Conservation (phyloP, 306 rosid genomes). For the Vicia sativa region DNA sequence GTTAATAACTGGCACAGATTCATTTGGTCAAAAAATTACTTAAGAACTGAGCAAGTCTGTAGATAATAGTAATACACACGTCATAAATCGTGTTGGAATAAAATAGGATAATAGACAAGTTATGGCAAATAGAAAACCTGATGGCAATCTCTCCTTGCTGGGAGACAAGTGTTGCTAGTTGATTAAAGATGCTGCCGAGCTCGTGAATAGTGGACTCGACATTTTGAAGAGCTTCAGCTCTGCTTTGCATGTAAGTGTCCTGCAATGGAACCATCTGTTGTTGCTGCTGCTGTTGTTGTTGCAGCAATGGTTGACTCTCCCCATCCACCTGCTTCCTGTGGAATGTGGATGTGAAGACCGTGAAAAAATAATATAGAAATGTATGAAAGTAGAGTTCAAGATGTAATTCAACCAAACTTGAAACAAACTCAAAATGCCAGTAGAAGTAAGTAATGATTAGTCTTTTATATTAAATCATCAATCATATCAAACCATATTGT, state of each 20-base stretch:
- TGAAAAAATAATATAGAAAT: neutral
- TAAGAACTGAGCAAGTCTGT: conserved; percentile 11
- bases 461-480: neutral
- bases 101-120: conserved; percentile 15
- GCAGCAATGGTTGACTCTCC: conserved; percentile 85
- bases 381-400: conserved; percentile 10
- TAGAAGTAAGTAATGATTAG: conserved; percentile 6
- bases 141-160: conserved; percentile 97
- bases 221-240: conserved; percentile 98
- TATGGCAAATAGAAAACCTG: conserved; percentile 57
- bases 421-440: neutral
- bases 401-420: conserved; percentile 14
- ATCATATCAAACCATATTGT: conserved; percentile 2
- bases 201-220: conserved; percentile 98
- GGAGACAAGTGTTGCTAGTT: conserved; percentile 91
- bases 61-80: conserved; percentile 23
- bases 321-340: conserved; percentile 81
- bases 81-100: conserved; percentile 14
- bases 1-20: conserved; percentile 17
- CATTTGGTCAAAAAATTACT: neutral
- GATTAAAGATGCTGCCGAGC: conserved; percentile 91
- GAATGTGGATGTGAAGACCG: conserved; percentile 43
- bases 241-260: conserved; percentile 95
- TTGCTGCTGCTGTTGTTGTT: conserved; percentile 67
- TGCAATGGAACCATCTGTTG: conserved; percentile 85